These are phyloP conservation scores for Ustulina deusta DNA, from an alignment of 2,329 filamentous ascomycete genomes.

Conservation along the genomic window DNA sequence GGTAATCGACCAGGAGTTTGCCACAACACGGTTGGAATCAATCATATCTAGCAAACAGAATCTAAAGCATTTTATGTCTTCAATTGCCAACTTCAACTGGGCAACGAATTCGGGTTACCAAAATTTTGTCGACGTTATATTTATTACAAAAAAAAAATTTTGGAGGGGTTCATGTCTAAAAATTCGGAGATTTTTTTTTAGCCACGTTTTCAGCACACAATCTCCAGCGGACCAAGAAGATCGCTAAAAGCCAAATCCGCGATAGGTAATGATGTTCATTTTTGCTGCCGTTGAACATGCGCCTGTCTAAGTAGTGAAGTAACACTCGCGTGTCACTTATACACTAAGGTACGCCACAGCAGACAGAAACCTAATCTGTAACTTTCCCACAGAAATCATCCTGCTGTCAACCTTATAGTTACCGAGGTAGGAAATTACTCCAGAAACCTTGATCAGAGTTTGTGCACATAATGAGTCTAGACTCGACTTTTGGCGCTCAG, in stretches of 20 bases:
- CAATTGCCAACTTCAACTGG: background rate
- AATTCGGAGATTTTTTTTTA: constrained; percentile 35
- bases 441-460: background rate
- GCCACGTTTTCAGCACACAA: constrained; percentile 36
- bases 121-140: background rate
- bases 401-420: background rate
- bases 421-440: background rate
- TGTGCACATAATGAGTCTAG: constrained; percentile 13
- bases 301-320: background rate
- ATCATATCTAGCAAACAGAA: background rate
- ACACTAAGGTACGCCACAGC: background rate
- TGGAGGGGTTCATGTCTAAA: constrained; percentile 12
- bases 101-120: background rate
- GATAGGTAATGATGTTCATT: constrained; percentile 27
- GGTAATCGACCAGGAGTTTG: background rate
- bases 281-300: constrained; percentile 21
- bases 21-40: too few relatives aligned
- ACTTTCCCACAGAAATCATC: background rate
- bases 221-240: constrained; percentile 7
- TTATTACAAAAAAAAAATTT: too few relatives aligned
- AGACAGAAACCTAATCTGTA: background rate
- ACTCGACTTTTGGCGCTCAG: background rate
- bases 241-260: constrained; percentile 13
- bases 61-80: background rate
- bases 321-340: background rate